Conservation (phyloP, 208 protist genomes). For the Borovskyia barvae region DNA sequence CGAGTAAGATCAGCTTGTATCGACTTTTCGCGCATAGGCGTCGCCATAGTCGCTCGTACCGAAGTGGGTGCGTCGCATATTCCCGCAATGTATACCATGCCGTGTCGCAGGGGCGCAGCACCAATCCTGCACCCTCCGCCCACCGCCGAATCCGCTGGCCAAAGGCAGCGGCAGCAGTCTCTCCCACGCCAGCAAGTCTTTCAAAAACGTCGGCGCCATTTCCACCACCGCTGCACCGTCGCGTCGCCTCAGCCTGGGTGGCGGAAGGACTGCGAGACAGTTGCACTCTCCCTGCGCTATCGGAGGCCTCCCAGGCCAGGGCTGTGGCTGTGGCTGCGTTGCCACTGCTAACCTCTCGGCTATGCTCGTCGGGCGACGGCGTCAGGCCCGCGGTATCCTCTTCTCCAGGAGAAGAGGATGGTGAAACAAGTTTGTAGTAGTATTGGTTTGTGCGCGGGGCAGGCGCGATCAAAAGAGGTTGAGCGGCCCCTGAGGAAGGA, state of each 20-base stretch:
- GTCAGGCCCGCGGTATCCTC: too few relatives aligned
- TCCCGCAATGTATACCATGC: background rate
- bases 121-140: slow-evolving; percentile 22
- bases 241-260: too few relatives aligned
- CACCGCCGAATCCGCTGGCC: slow-evolving; percentile 25
- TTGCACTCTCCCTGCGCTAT: too few relatives aligned
- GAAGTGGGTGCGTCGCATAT: slow-evolving; percentile 1
- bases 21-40: slow-evolving; percentile 10
- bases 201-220: slow-evolving; percentile 4
- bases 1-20: slow-evolving; percentile 1
- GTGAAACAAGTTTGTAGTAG: background rate
- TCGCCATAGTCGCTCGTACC: slow-evolving; percentile 19
- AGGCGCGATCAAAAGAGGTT: background rate
- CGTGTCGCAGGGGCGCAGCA: background rate
- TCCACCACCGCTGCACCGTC: background rate
- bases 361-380: too few relatives aligned
- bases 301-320: too few relatives aligned
- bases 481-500: too few relatives aligned
- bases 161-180: slow-evolving; percentile 8
- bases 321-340: too few relatives aligned
- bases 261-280: too few relatives aligned
- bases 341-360: too few relatives aligned
- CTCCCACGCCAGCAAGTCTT: slow-evolving; percentile 3
- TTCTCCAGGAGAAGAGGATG: background rate
- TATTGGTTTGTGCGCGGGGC: background rate